Evolutionary conservation across 2,329 filamentous ascomycete species (phyloP), one percentile per base, ranked within the genome.

Genomic region (Ophiostoma himal-ulmi): DNA sequence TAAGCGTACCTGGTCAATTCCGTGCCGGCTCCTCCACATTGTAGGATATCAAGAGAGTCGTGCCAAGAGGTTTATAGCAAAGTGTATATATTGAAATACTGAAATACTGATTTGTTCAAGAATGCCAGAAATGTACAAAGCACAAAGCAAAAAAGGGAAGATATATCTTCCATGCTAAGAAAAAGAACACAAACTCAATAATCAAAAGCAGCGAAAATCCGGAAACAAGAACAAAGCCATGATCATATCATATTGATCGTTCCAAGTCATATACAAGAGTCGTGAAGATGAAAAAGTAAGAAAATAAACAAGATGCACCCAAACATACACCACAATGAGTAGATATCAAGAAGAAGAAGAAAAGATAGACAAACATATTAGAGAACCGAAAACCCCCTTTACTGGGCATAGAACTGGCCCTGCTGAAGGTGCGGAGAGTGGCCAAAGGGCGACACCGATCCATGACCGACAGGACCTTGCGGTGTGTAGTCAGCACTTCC

Each of bases 391-490:
- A 6, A 7, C 11, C n/a, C n/a, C n/a, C 7, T 14, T 69, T 17
- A 72, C 60, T 65, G 52, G 5, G 57, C 44, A 37, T 72, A 75
- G n/a, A 75, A 75, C n/a, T 73, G 71, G 1, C 75, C 76, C 57
- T 79, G 78, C 14, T 75, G 77, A 70, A 77, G 79, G 62, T 81
- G 77, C 5, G 82, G 81, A 11, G 82, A 83, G 62, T 78, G 80
- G 2, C 76, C 75, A 71, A 79, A 83, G 0, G 82, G 81, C 44
- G 82, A 82, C 14, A 78, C 78, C 1, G 81, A 82, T 7, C 65
- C 65, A 14, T 67, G 81, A 37, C 82, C 82, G 13, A 78, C 78
- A 1, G 81, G 82, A 10, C 81, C 81, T 48, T 79, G 79, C 22
- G 78, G 78, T 30, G 78, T 78, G 70, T 78, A 83, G 41, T 79